A percentile compares a stretch with the other conserved stretches of the same genome.
Evolutionary conservation across 129 eudicot species (phyloP).

Genomic region (Pseudognaphalium luteoalbum): DNA sequence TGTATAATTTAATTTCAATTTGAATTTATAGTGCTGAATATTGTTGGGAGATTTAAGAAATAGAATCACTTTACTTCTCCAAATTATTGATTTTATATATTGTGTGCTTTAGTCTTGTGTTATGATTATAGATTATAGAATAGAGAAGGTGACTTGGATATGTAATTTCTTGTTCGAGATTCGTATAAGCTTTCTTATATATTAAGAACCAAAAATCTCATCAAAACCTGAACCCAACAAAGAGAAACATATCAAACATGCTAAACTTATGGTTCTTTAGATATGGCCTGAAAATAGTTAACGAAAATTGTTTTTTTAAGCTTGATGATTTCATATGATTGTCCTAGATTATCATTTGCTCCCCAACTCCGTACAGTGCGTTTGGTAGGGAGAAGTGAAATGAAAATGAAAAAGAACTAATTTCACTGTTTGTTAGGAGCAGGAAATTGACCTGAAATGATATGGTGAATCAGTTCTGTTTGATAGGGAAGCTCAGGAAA

Average conservation of each 20-base stretch:
- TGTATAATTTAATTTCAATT: constrained; percentile 2
- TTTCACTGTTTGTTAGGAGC: no score
- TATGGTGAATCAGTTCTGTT: no score
- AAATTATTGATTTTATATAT: not conserved
- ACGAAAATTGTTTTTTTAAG: no score
- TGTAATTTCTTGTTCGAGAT: not conserved
- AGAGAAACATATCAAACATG: not conserved
- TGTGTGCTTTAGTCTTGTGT: not conserved
- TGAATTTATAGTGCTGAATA: not conserved
- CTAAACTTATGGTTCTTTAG: no score
- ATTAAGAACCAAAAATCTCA: not conserved
- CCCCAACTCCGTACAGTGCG: no score
- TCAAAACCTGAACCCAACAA: not conserved
- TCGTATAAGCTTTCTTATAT: not conserved
- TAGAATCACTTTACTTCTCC: not conserved
- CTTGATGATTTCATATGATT: no score
- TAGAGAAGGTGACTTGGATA: not conserved
- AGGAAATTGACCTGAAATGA: no score
- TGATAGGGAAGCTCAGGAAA: no score
- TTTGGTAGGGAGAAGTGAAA: no score
- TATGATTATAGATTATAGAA: not conserved
- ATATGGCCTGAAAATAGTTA: no score
- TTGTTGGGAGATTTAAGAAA: not conserved
- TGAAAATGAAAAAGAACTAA: no score
- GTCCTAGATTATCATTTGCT: no score